Conservation (phyloP, 495 filamentous ascomycete genomes). For the Penicillium manginii region DNA sequence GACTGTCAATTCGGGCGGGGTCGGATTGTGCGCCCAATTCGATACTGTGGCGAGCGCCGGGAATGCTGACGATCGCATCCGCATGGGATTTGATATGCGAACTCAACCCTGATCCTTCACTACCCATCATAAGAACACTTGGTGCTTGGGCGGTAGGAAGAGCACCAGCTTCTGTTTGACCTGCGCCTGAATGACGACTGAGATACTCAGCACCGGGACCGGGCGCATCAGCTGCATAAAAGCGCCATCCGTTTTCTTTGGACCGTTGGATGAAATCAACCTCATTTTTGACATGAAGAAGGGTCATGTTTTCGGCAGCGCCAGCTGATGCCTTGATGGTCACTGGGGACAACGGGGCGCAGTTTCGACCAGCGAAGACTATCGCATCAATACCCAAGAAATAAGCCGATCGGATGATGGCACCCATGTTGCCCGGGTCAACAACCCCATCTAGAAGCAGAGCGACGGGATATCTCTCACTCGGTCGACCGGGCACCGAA, state of each 20-base stretch:
- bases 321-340: constrained; percentile 87
- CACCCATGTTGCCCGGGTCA: constrained; percentile 89
- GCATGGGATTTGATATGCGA: constrained; percentile 63
- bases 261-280: constrained; percentile 69
- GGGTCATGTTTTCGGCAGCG: constrained; percentile 74
- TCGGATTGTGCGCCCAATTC: constrained; percentile 39
- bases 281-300: constrained; percentile 68
- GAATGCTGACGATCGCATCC: constrained; percentile 62
- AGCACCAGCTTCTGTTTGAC: constrained; percentile 6
- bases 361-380: constrained; percentile 65
- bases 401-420: constrained; percentile 81
- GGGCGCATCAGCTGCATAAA: constrained; percentile 77
- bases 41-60: constrained; percentile 41
- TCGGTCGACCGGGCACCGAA: constrained; percentile 17
- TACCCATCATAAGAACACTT: constrained; percentile 79
- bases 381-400: constrained; percentile 85
- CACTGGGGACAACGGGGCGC: constrained; percentile 72
- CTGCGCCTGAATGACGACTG: constrained; percentile 16
- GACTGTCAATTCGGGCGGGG: constrained; percentile 64
- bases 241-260: constrained; percentile 73
- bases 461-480: constrained; percentile 69
- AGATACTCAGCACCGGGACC: constrained; percentile 32
- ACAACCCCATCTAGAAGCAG: constrained; percentile 82
- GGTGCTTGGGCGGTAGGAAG: constrained; percentile 61
- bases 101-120: constrained; percentile 76